These are phyloP conservation scores for Claviceps fusiformis DNA, from an alignment of 2,329 filamentous ascomycete genomes.

Conservation along the genomic window DNA sequence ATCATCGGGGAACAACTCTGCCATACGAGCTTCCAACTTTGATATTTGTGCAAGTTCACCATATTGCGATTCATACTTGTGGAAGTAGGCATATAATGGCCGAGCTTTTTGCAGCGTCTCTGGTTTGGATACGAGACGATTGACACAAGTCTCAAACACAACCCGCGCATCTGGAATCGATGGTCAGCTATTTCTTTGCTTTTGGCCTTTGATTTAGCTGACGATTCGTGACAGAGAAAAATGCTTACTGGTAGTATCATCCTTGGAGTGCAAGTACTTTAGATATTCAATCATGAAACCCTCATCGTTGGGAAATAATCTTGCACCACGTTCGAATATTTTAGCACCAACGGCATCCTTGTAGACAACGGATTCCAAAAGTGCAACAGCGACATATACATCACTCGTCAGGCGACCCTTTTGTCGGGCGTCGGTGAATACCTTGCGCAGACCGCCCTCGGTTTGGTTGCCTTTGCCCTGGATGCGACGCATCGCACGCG, in stretches of 20 bases:
- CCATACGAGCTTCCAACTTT: constrained; percentile 86
- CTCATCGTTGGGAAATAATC: constrained; percentile 87
- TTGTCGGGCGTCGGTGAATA: constrained; percentile 80
- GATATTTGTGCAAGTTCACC: constrained; percentile 84
- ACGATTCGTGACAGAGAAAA: background rate
- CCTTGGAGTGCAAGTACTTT: constrained; percentile 83
- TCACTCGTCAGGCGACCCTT: constrained; percentile 83
- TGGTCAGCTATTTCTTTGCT: constrained; percentile 8
- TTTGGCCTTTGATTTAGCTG: background rate
- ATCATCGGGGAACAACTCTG: constrained; percentile 83
- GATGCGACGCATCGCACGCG: constrained; percentile 84
- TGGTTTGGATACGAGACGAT: constrained; percentile 63
- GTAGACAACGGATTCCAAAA: constrained; percentile 92
- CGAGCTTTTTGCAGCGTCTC: constrained; percentile 65
- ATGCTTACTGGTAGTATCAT: constrained; percentile 79
- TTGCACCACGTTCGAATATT: constrained; percentile 90
- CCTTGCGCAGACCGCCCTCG: constrained; percentile 68
- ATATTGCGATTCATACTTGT: constrained; percentile 88
- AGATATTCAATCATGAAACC: constrained; percentile 90
- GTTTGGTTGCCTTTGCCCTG: constrained; percentile 62
- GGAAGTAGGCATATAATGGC: constrained; percentile 79
- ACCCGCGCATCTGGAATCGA: constrained; percentile 63
- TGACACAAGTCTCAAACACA: constrained; percentile 90
- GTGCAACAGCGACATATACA: constrained; percentile 83
- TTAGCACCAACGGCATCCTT: constrained; percentile 85